phyloP scores from a whole-genome alignment of 805 yeast species.

The Sugiyamaella smithiae region DNA sequence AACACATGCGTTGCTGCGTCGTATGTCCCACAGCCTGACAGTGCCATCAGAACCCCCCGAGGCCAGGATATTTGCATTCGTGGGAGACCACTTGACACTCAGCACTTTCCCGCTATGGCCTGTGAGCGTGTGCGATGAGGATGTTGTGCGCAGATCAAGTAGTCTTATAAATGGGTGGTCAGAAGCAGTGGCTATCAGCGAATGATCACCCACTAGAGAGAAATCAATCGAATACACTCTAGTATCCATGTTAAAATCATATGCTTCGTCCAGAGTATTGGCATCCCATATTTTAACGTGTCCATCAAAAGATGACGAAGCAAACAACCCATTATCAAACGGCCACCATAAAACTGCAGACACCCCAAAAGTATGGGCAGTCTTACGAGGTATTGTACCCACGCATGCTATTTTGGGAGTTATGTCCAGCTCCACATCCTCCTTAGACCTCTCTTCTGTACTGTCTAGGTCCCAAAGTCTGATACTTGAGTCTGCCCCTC shows the following conservation, averaged over 20 bases:
- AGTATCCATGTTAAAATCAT: conserved; percentile 58
- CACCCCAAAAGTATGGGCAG: conserved; percentile 67
- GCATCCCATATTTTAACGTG: conserved; percentile 82
- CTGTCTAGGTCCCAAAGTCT: conserved; percentile 61
- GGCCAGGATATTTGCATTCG: conserved; percentile 56
- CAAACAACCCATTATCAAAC: conserved; percentile 77
- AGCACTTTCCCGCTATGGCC: conserved; percentile 60
- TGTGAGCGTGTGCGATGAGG: conserved; percentile 66
- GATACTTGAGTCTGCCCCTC: conserved; percentile 68
- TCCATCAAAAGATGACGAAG: conserved; percentile 77
- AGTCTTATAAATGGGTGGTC: conserved; percentile 69
- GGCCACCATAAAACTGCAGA: conserved; percentile 88
- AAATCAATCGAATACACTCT: conserved; percentile 68
- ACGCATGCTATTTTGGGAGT: conserved; percentile 10
- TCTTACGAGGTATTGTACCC: conserved; percentile 24
- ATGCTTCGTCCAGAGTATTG: conserved; percentile 58
- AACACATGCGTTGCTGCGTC: conserved; percentile 64
- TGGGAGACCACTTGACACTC: conserved; percentile 74
- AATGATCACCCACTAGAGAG: conserved; percentile 43
- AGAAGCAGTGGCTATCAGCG: conserved; percentile 65
- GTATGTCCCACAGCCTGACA: conserved; percentile 79
- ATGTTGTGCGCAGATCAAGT: conserved; percentile 68
- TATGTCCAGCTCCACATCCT: conserved; percentile 10
- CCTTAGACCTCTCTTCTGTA: not conserved
- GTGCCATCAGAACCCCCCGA: conserved; percentile 83